phyloP scores from a whole-genome alignment of 2,329 filamentous ascomycete genomes.

The Trichoderma sp. region DNA sequence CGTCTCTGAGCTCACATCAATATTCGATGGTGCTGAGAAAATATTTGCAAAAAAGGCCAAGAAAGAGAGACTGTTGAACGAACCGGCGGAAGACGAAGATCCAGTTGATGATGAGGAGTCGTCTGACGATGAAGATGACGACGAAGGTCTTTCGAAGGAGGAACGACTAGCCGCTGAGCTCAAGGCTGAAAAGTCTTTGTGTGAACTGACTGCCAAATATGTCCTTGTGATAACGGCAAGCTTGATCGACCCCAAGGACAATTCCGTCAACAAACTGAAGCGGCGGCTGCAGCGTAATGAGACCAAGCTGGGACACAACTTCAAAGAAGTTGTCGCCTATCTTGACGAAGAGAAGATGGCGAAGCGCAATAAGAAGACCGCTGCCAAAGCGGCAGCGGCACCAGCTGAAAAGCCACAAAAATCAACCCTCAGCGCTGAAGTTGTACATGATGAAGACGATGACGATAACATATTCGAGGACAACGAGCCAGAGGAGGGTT shows the following conservation, averaged over 20 bases:
- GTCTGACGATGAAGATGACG: constrained; percentile 54
- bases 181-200: constrained; percentile 80
- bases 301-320: constrained; percentile 77
- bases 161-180: constrained; percentile 67
- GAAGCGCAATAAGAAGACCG: constrained; percentile 45
- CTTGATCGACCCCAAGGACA: constrained; percentile 67
- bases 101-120: constrained; percentile 65
- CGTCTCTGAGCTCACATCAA: constrained; percentile 69
- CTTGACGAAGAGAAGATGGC: constrained; percentile 69
- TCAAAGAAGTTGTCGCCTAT: constrained; percentile 79
- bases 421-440: constrained; percentile 45
- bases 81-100: constrained; percentile 71
- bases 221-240: constrained; percentile 77
- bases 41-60: constrained; percentile 71
- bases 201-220: constrained; percentile 81
- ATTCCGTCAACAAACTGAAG: constrained; percentile 63
- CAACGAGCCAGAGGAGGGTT: constrained; percentile 59
- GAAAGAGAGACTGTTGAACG: constrained; percentile 58
- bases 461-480: constrained; percentile 50
- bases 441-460: constrained; percentile 45
- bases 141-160: constrained; percentile 55
- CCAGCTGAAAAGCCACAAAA: constrained; percentile 37
- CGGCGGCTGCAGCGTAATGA: constrained; percentile 78
- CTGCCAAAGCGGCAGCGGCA: constrained; percentile 27
- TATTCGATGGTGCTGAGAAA: constrained; percentile 77